Base-by-base conservation (phyloP, 225 moss, liverwort and hornwort species). In the Bryum argenteum region DNA sequence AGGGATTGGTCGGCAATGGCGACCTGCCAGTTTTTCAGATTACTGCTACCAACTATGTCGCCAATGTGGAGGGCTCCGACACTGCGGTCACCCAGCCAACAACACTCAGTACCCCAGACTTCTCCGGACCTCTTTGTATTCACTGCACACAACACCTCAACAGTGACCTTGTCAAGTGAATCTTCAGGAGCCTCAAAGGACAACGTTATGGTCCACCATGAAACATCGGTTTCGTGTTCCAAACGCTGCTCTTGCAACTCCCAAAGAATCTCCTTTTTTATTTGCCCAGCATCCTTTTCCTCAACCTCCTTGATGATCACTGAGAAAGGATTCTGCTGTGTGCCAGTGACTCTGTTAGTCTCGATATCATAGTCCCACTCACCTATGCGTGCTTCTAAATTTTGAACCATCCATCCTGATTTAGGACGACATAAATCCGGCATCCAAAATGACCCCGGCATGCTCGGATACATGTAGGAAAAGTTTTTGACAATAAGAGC, bases 401-500 rank as follows among this genome's bases (percentile, higher is more conserved):
- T 61, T 0, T 7, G 5, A 17, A 9, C 1, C 70, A 70, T 17
- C 70, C 70, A 70, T 58, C 59, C 67, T 0, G 5, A 0, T 14
- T n/a, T 3, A 67, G 67, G 75, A 14, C 43, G 44, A 66, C 75
- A 75, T 51, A 75, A 75, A 67, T 67, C 58, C 2, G 54, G 75
- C 75, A 75, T 75, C 75, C 75, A 75, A 16, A 67, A 75, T 67
- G 75, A 75, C 58, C 66, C 58, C 10, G 65, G 65, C 66, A 72
- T 61, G 65, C 28, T 64, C n/a, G 28, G 59, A 60, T 75, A 58
- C 66, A 75, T 66, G 58, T 45, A 47, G 8, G 33, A 17, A 16
- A 12, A 37, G 66, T 20, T 67, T 75, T 57, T 75, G 8, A 52
- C 67, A 60, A 68, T 11, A 41, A 67, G 67, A 75, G 58, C 67